A percentile compares a stretch with the other conserved stretches of the same genome.
Conservation (phyloP, 768 basidiomycete genomes). For the Hirschioporus abietinus region DNA sequence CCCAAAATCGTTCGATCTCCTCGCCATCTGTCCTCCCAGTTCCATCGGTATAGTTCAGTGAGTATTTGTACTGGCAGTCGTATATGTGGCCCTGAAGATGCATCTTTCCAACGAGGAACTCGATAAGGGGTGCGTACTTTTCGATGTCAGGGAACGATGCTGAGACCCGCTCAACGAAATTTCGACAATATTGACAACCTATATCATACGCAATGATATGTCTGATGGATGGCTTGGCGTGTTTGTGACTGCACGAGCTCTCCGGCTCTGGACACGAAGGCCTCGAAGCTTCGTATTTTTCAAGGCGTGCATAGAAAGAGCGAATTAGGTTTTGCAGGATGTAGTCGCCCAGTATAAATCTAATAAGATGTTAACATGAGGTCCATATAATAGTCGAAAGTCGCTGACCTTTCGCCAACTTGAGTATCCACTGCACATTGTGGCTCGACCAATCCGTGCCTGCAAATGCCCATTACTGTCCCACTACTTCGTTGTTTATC, state of each 20-base stretch:
- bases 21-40: constrained; percentile 20
- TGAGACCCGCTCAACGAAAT: not conserved
- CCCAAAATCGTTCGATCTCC: constrained; percentile 18
- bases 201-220: constrained; percentile 2
- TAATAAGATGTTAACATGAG: not conserved
- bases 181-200: not conserved
- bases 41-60: constrained; percentile 16
- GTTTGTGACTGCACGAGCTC: not conserved
- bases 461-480: too few species aligned
- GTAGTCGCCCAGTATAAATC: not conserved
- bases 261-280: not conserved
- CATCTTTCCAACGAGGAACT: constrained; percentile 13
- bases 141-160: not conserved
- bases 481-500: too few species aligned
- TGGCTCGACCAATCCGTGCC: too few species aligned
- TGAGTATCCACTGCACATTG: too few species aligned
- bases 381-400: not conserved
- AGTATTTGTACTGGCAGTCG: constrained; percentile 13
- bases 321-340: not conserved
- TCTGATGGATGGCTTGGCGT: not conserved
- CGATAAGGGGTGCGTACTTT: not conserved
- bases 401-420: not conserved
- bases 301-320: not conserved
- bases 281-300: not conserved
- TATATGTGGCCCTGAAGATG: constrained; percentile 17